phyloP scores from a whole-genome alignment of 768 basidiomycete genomes.

The Artomyces pyxidatus region DNA sequence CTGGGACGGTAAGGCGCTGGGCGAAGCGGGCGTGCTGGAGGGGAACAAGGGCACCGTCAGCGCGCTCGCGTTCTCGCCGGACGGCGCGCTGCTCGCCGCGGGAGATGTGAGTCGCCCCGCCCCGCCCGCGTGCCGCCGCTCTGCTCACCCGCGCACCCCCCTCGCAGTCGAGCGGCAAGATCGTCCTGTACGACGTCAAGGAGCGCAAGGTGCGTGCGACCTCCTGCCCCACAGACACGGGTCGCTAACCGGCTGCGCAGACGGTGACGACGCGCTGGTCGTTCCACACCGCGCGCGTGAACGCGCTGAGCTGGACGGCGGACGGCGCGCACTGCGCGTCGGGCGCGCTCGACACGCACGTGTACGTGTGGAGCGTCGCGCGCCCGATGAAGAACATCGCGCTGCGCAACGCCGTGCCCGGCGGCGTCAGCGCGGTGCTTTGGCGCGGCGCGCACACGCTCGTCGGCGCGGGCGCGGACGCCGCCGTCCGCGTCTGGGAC shows the following conservation, averaged over 20 bases:
- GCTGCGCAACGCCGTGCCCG: constrained; percentile 80
- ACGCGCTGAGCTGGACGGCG: constrained; percentile 67
- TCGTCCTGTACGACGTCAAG: constrained; percentile 66
- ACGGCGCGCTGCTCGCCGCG: constrained; percentile 65
- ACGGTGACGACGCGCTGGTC: constrained; percentile 74
- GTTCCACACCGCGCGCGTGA: constrained; percentile 76
- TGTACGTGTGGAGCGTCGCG: constrained; percentile 79
- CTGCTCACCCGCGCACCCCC: too few species aligned
- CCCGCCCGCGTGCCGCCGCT: too few species aligned
- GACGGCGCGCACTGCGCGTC: constrained; percentile 76
- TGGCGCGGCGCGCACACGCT: constrained; percentile 58
- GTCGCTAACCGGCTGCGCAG: constrained; percentile 26
- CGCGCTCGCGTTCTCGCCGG: constrained; percentile 70
- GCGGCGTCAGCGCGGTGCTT: constrained; percentile 73
- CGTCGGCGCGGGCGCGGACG: constrained; percentile 75
- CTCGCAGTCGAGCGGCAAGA: constrained; percentile 76
- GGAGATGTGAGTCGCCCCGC: constrained; percentile 64
- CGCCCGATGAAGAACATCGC: constrained; percentile 66
- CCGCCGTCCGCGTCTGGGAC: constrained; percentile 66
- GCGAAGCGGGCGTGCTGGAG: constrained; percentile 48
- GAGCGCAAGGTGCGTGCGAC: constrained; percentile 45
- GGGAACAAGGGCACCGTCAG: constrained; percentile 66
- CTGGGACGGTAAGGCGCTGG: constrained; percentile 61
- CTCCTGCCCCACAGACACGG: neutral
- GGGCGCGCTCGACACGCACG: constrained; percentile 87